Evolutionary conservation across 805 yeast species (phyloP).

Genomic region (Lachancea nothofagi): DNA sequence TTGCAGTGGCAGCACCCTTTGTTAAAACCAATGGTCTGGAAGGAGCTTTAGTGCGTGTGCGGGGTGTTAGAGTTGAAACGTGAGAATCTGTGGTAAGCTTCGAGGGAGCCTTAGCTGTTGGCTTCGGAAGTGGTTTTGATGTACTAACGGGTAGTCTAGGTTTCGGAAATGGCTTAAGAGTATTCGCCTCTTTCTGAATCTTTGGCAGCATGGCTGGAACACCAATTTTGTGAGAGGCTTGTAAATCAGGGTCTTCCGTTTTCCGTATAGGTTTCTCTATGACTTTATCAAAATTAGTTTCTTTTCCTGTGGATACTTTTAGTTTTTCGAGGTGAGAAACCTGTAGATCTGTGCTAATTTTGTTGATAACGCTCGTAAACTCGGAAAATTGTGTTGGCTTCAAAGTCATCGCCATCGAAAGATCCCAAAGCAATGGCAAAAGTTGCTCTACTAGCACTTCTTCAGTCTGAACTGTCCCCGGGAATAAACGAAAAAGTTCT

Average conservation of each 20-base stretch:
- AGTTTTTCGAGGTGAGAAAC: slow-evolving; percentile 36
- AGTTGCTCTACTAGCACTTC: slow-evolving; percentile 45
- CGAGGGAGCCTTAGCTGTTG: neutral
- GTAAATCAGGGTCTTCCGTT: slow-evolving; percentile 22
- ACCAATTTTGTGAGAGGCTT: slow-evolving; percentile 20
- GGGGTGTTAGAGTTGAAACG: neutral
- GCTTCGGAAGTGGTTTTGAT: slow-evolving; percentile 1
- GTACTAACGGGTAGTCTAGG: neutral
- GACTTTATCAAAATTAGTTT: slow-evolving; percentile 20
- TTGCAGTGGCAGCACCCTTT: slow-evolving; percentile 6
- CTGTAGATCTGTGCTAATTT: slow-evolving; percentile 42
- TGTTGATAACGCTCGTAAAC: slow-evolving; percentile 37
- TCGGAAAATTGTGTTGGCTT: slow-evolving; percentile 38
- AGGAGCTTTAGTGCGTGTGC: neutral
- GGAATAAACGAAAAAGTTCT: slow-evolving; percentile 35
- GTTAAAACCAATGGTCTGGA: slow-evolving; percentile 8
- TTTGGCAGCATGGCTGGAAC: slow-evolving; percentile 27
- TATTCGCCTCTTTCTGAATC: neutral
- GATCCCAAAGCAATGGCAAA: slow-evolving; percentile 47
- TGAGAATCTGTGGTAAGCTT: neutral
- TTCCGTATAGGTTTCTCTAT: slow-evolving; percentile 19
- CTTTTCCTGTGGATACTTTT: slow-evolving; percentile 23
- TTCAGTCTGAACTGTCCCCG: slow-evolving; percentile 42
- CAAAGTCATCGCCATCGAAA: slow-evolving; percentile 43
- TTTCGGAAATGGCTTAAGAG: neutral